A percentile compares a stretch with the other conserved stretches of the same genome.
Evolutionary conservation across 257 asterid species (phyloP).

Genomic region (Nemophila menziesii): DNA sequence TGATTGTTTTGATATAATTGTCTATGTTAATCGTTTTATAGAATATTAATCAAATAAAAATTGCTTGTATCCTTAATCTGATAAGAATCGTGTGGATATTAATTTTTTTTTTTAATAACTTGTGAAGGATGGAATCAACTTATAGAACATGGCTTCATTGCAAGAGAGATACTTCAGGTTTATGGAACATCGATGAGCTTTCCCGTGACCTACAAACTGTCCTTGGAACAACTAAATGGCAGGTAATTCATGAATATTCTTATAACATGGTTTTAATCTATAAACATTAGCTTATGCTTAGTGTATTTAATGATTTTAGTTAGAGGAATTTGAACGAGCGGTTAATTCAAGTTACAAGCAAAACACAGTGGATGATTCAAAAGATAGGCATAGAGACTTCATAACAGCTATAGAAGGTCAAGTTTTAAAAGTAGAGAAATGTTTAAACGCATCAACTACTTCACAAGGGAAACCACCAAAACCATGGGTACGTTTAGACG

Average conservation of each 20-base stretch:
- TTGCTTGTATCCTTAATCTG: background rate
- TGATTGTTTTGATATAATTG: background rate
- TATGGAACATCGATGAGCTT: slow-evolving; percentile 65
- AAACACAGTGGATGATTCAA: slow-evolving; percentile 49
- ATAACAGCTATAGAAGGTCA: slow-evolving; percentile 51
- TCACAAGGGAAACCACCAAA: slow-evolving; percentile 66
- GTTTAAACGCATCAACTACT: slow-evolving; percentile 36
- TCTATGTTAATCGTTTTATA: background rate
- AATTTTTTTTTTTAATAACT: slow-evolving; percentile 7
- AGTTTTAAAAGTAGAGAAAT: slow-evolving; percentile 45
- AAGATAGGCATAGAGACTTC: slow-evolving; percentile 63
- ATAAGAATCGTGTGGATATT: background rate
- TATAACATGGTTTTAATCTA: background rate
- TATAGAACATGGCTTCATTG: slow-evolving; percentile 85
- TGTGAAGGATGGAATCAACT: slow-evolving; percentile 87
- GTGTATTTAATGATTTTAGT: slow-evolving; percentile 35
- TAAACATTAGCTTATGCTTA: background rate
- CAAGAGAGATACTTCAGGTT: slow-evolving; percentile 37
- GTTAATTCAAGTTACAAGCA: slow-evolving; percentile 49
- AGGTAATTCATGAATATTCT: slow-evolving; percentile 28
- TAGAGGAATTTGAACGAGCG: slow-evolving; percentile 87
- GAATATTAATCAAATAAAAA: no score
- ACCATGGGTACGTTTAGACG: slow-evolving; percentile 83
- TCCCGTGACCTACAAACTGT: slow-evolving; percentile 68
- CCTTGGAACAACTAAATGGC: slow-evolving; percentile 93